Evolutionary conservation across 1,139 yeast genomes (phyloP).

Genomic region (Pneumocystis carinii): DNA sequence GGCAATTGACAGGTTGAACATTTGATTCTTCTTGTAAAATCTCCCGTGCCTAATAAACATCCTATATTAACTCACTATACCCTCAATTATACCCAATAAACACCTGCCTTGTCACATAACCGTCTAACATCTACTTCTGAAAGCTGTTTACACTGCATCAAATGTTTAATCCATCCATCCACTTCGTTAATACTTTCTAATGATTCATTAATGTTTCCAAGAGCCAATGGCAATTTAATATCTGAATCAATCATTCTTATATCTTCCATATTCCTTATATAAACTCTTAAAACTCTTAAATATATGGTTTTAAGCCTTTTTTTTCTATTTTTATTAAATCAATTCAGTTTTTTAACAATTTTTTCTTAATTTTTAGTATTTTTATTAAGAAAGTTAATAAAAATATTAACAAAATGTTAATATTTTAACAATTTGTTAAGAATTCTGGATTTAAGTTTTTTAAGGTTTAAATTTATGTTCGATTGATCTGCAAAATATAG

Average conservation of each 20-base stretch:
- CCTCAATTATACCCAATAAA: background rate
- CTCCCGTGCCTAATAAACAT: slow-evolving; percentile 19
- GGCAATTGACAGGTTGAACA: slow-evolving; percentile 80
- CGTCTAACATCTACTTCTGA: slow-evolving; percentile 64
- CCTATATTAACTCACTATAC: background rate
- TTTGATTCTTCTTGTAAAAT: slow-evolving; percentile 29
- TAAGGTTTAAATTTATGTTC: background rate
- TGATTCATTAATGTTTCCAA: background rate
- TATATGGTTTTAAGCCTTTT: background rate
- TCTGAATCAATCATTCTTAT: background rate
- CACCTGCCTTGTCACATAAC: slow-evolving; percentile 57
- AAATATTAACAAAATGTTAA: background rate
- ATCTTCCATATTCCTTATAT: background rate
- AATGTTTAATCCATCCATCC: slow-evolving; percentile 76
- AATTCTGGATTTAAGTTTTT: background rate
- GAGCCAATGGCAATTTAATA: background rate
- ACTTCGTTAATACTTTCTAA: slow-evolving; percentile 30
- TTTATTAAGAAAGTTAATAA: background rate
- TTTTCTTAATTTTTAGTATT: background rate
- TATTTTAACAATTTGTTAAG: background rate
- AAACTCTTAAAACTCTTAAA: background rate
- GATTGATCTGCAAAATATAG: too few relatives aligned
- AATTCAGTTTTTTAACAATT: background rate
- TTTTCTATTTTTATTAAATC: background rate
- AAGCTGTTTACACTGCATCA: slow-evolving; percentile 66